Percentiles rank a stretch among this genome's conserved stretches.
Conservation (phyloP, 2,329 filamentous ascomycete genomes). For the Fonsecaea multimorphosa region DNA sequence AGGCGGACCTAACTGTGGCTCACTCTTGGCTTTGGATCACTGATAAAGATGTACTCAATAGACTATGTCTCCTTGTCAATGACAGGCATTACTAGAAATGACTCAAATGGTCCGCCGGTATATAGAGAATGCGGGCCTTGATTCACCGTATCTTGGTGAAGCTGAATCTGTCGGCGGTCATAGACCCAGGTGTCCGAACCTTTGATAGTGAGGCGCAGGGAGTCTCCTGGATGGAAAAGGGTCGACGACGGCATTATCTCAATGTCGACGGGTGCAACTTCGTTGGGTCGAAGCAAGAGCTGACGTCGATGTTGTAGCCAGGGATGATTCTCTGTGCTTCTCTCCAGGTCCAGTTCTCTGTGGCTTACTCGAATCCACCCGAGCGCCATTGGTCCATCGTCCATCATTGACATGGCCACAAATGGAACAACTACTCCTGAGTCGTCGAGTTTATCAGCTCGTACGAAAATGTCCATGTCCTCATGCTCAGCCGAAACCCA, state of each 20-base stretch:
- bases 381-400: conserved; percentile 16
- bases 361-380: conserved; percentile 20
- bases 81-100: conserved; percentile 16
- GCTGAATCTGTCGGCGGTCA: conserved; percentile 10
- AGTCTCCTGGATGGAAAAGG: conserved; percentile 7
- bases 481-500: conserved; percentile 53
- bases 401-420: conserved; percentile 15
- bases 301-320: conserved; percentile 17
- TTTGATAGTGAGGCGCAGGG: conserved; percentile 14
- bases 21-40: too few relatives aligned
- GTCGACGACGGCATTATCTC: conserved; percentile 20
- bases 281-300: conserved; percentile 5
- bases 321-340: conserved; percentile 7
- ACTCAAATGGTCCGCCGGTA: conserved; percentile 14
- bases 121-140: conserved; percentile 15
- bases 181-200: conserved; percentile 19
- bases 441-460: conserved; percentile 14
- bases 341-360: conserved; percentile 4
- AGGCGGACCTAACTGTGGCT: too few relatives aligned
- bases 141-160: conserved; percentile 16
- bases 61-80: too few relatives aligned
- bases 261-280: conserved; percentile 19
- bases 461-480: conserved; percentile 54
- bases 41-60: too few relatives aligned
- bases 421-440: conserved; percentile 8